Percentiles rank a stretch among this genome's conserved stretches.
Conservation (phyloP, 176 grass and related monocot species). For the Oryza glumipatula region DNA sequence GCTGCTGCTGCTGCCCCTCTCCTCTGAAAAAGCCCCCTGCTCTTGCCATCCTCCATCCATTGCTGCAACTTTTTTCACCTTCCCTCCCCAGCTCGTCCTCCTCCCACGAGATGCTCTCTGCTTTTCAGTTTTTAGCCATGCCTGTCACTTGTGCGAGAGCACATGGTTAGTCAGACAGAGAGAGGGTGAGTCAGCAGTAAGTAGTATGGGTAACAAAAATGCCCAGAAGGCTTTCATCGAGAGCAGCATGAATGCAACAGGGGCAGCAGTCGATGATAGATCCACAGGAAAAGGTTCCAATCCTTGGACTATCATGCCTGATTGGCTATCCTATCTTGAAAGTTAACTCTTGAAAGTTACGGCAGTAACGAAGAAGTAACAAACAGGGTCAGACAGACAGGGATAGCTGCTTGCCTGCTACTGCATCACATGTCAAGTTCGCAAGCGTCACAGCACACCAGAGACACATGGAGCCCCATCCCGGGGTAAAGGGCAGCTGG, state of each 20-base stretch:
- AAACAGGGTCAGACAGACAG: background rate
- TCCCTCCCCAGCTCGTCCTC: background rate
- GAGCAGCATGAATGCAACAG: background rate
- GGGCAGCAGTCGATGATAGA: background rate
- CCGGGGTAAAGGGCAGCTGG: background rate
- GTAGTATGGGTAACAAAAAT: slow-evolving; percentile 6
- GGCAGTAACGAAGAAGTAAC: background rate
- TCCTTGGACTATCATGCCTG: background rate
- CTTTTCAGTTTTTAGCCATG: slow-evolving; percentile 34
- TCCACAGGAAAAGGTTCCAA: slow-evolving; percentile 15
- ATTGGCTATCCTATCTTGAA: no score
- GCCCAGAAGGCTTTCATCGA: background rate
- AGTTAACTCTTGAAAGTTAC: slow-evolving; percentile 18
- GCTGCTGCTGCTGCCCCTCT: no score
- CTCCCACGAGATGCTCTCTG: slow-evolving; percentile 12
- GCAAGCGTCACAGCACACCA: slow-evolving; percentile 25
- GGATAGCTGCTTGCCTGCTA: slow-evolving; percentile 3
- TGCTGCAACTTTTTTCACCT: background rate
- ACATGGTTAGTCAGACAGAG: slow-evolving; percentile 26
- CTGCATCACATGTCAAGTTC: slow-evolving; percentile 37
- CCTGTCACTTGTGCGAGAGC: slow-evolving; percentile 1
- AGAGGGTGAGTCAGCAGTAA: background rate
- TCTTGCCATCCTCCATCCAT: slow-evolving; percentile 30
- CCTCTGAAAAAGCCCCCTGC: slow-evolving; percentile 39
- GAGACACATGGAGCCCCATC: slow-evolving; percentile 40